These are phyloP conservation scores for Rhytidiadelphus loreus DNA, from an alignment of 225 moss, liverwort and hornwort species.

Conservation along the genomic window DNA sequence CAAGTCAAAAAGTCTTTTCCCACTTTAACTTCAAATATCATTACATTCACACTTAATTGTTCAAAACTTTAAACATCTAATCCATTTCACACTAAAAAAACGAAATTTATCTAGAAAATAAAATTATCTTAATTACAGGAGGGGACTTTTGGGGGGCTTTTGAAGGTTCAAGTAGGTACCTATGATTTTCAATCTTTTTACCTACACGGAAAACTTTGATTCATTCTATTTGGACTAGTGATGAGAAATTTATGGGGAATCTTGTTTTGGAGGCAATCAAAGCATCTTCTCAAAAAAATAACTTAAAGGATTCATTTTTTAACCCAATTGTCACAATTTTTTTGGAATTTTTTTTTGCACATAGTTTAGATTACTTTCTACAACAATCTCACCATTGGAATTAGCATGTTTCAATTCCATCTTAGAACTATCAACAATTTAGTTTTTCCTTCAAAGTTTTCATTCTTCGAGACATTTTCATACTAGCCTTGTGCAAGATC, in stretches of 20 bases:
- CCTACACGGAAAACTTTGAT: background rate
- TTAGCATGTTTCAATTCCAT: background rate
- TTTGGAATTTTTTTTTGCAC: background rate
- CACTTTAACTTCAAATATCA: too few species aligned
- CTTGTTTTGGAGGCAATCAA: background rate
- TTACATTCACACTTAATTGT: too few species aligned
- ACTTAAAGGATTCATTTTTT: background rate
- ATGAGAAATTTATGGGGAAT: background rate
- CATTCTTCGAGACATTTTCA: accelerated
- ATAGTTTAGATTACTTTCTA: background rate
- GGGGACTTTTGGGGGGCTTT: accelerated
- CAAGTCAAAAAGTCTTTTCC: too few species aligned
- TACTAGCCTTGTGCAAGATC: background rate
- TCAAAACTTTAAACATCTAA: too few species aligned
- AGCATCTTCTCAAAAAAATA: background rate
- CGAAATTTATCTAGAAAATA: too few species aligned
- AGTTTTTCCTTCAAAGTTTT: background rate
- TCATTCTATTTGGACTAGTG: background rate
- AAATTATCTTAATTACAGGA: too few species aligned
- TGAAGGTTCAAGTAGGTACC: accelerated
- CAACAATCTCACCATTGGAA: background rate
- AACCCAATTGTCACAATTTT: background rate
- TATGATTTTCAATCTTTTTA: background rate
- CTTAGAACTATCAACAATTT: background rate
- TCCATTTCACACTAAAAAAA: too few species aligned